Conservation (phyloP, 345 rosid genomes). For the Citrus maxima region DNA sequence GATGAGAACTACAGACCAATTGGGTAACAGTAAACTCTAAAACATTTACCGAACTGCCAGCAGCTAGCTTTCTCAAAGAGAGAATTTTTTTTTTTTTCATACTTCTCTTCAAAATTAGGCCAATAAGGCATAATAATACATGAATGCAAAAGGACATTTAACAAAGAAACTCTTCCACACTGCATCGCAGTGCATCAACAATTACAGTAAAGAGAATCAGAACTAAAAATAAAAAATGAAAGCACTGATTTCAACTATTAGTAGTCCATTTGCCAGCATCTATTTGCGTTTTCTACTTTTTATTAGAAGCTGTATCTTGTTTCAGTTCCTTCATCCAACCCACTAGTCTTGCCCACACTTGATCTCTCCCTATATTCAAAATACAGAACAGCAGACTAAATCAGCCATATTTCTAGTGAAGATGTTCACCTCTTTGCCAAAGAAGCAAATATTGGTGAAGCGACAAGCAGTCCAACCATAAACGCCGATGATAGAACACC, state of each 20-base stretch:
- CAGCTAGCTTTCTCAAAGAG: neutral
- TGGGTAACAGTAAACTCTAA: neutral
- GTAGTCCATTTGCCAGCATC: neutral
- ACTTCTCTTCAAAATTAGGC: neutral
- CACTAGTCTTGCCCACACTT: neutral
- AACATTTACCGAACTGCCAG: neutral
- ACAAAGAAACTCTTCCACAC: neutral
- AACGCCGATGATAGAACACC: conserved; percentile 96
- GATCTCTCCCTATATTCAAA: neutral
- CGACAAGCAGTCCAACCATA: conserved; percentile 94
- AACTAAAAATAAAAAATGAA: neutral
- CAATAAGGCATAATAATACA: neutral
- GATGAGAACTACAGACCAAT: neutral
- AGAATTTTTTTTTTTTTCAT: neutral
- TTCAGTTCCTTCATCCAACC: neutral
- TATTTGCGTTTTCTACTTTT: neutral
- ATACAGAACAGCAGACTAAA: neutral
- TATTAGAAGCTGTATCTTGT: too few species aligned
- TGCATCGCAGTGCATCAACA: neutral
- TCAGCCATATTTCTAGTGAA: neutral
- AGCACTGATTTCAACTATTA: neutral
- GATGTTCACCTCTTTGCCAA: conserved; percentile 66
- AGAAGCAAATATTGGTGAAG: conserved; percentile 91
- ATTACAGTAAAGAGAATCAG: neutral
- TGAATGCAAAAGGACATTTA: neutral